phyloP scores from a whole-genome alignment of 371 early-diverging fungal genomes.

The Syncephalastrum racemosum region DNA sequence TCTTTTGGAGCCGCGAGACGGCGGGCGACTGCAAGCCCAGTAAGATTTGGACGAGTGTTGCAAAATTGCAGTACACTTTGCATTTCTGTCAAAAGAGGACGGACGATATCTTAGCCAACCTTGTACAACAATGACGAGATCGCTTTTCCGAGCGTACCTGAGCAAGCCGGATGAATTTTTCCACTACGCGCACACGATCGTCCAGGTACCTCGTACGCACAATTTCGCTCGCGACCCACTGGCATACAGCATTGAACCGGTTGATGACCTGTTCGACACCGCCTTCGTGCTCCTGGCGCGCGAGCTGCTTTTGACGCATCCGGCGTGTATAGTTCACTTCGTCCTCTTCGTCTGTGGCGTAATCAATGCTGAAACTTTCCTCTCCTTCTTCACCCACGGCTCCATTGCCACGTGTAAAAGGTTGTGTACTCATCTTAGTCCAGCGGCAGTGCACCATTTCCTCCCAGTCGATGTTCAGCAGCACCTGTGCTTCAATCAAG shows the following conservation, averaged over 20 bases:
- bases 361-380: constrained; percentile 7
- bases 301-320: constrained; percentile 15
- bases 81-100: constrained; percentile 48
- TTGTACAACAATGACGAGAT: not conserved
- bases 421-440: constrained; percentile 46
- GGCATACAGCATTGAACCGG: constrained; percentile 69
- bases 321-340: constrained; percentile 18
- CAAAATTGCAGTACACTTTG: constrained; percentile 62
- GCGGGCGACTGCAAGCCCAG: constrained; percentile 63
- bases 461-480: constrained; percentile 60
- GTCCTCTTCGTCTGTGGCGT: constrained; percentile 8
- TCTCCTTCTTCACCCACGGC: constrained; percentile 12
- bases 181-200: constrained; percentile 62
- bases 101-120: not conserved
- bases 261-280: constrained; percentile 64
- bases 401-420: not conserved
- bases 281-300: constrained; percentile 17
- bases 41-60: constrained; percentile 62
- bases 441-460: constrained; percentile 63
- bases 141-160: constrained; percentile 36
- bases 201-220: constrained; percentile 53
- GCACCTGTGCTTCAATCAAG: constrained; percentile 54
- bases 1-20: constrained; percentile 58
- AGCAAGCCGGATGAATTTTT: constrained; percentile 74
- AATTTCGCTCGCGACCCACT: constrained; percentile 75